Base-by-base conservation (phyloP, 2,329 filamentous ascomycete genomes). In the Claviceps sp. region DNA sequence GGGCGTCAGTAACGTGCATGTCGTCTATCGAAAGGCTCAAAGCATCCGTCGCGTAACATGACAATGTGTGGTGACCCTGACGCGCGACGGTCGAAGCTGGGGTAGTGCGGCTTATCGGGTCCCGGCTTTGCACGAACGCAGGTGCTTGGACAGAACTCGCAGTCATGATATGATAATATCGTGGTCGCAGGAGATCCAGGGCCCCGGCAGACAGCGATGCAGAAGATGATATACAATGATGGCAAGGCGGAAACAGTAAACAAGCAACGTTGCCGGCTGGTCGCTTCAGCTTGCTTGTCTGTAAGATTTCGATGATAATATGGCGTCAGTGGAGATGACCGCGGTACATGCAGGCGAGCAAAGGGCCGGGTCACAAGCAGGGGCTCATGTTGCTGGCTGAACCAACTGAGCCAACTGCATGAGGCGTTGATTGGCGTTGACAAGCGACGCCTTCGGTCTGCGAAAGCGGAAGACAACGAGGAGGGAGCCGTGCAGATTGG, bases 91-190 rank as follows among this genome's bases (percentile, higher is more conserved):
- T 56, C 50, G 62, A 56, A 54, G 54, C 50, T 56, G 65, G 61
- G 57, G 61, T 54, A 57, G 59, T 61, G 62, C 62, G 62, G 63
- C 65, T 57, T 56, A 64, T 62, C 51, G 59, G 59, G 59, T 70
- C 65, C 48, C 61, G 58, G 59, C 70, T 65, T 58, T 68, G 62
- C 58, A 71, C 64, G 58, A 66, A 68, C 53, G 67, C 62, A 55
- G 68, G 67, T 56, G 67, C 65, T 57, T 70, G 62, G 54, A 68
- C 68, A 60, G 68, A 72, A 58, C 67, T 65, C 48, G 69, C 72
- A 65, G 71, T 66, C 72, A 75, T 74, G 61, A 59, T 34, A 34
- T 24, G 24, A 22, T 22, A 1, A 22, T 30, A 30, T 11, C 30
- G 30, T 34, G 30, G 10, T 34, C 30, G 30, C 30, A 34, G 30